phyloP scores from a whole-genome alignment of 1,284 basidiomycete species.

The Ceratobasidium sp. region DNA sequence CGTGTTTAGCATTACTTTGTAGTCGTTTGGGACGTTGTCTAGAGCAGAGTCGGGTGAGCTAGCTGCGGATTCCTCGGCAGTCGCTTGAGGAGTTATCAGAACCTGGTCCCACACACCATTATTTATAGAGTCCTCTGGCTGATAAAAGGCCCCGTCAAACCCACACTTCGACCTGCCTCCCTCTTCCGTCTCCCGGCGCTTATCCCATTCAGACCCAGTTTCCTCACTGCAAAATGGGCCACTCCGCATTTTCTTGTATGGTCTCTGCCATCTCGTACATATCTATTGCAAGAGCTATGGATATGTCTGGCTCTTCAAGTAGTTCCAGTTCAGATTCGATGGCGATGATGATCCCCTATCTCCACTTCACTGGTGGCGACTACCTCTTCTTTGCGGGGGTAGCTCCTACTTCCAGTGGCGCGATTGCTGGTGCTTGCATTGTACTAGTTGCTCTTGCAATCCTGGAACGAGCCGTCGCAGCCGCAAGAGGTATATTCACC shows the following conservation, averaged over 20 bases:
- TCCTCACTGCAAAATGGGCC: background rate
- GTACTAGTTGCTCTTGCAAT: conserved; percentile 74
- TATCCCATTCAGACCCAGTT: background rate
- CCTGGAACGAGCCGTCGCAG: conserved; percentile 62
- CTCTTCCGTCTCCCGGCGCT: background rate
- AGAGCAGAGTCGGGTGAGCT: background rate
- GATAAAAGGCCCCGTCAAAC: conserved; percentile 22
- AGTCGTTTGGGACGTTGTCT: too few species aligned
- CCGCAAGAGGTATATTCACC: conserved; percentile 32
- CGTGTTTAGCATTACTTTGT: too few species aligned
- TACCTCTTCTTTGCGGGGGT: conserved; percentile 76
- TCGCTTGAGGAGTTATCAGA: background rate
- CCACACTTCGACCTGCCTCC: background rate
- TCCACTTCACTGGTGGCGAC: conserved; percentile 75
- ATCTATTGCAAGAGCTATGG: conserved; percentile 14
- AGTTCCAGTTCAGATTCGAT: conserved; percentile 17
- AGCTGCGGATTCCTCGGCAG: conserved; percentile 1
- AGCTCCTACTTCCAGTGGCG: conserved; percentile 73
- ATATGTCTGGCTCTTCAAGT: conserved; percentile 22
- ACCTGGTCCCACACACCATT: conserved; percentile 15
- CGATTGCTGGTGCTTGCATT: conserved; percentile 79
- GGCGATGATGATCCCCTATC: conserved; percentile 69
- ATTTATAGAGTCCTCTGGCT: conserved; percentile 32
- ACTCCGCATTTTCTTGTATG: background rate
- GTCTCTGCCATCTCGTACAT: background rate